These are phyloP conservation scores for Xanthoconium stramineum DNA, from an alignment of 768 basidiomycete species.

Conservation along the genomic window DNA sequence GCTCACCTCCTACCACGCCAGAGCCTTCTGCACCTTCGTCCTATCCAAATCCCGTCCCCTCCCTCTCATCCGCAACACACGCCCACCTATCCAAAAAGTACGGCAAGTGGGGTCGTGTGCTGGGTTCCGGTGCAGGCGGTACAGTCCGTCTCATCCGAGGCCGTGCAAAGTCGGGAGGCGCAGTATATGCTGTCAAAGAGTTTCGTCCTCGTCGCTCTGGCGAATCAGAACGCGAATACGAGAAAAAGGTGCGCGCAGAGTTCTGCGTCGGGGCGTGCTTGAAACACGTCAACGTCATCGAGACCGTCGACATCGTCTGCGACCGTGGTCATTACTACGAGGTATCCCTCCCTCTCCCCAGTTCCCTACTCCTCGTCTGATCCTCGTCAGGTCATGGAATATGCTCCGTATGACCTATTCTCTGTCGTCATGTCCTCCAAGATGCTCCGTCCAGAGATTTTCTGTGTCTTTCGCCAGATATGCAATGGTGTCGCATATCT, in stretches of 20 bases:
- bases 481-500: slow-evolving; percentile 98
- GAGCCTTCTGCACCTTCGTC: slow-evolving; percentile 25
- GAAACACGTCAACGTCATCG: slow-evolving; percentile 94
- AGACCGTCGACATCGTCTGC: slow-evolving; percentile 96
- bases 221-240: slow-evolving; percentile 95
- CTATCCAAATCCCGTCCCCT: slow-evolving; percentile 42
- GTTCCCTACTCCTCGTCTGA: slow-evolving; percentile 5
- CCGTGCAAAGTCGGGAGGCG: slow-evolving; percentile 73
- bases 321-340: slow-evolving; percentile 99
- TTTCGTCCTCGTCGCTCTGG: slow-evolving; percentile 87
- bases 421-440: slow-evolving; percentile 99
- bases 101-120: slow-evolving; percentile 95
- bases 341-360: slow-evolving; percentile 43
- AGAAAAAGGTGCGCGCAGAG: slow-evolving; percentile 99
- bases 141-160: slow-evolving; percentile 96
- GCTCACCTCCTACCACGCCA: slow-evolving; percentile 24
- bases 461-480: slow-evolving; percentile 98
- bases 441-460: slow-evolving; percentile 97
- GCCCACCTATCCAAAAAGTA: slow-evolving; percentile 98
- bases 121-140: slow-evolving; percentile 97
- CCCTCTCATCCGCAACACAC: slow-evolving; percentile 79
- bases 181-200: slow-evolving; percentile 95
- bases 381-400: slow-evolving; percentile 88
- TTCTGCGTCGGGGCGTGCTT: slow-evolving; percentile 96
- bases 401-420: slow-evolving; percentile 97